These are phyloP conservation scores for Mycena galopus DNA, from an alignment of 768 basidiomycete genomes.

Conservation along the genomic window DNA sequence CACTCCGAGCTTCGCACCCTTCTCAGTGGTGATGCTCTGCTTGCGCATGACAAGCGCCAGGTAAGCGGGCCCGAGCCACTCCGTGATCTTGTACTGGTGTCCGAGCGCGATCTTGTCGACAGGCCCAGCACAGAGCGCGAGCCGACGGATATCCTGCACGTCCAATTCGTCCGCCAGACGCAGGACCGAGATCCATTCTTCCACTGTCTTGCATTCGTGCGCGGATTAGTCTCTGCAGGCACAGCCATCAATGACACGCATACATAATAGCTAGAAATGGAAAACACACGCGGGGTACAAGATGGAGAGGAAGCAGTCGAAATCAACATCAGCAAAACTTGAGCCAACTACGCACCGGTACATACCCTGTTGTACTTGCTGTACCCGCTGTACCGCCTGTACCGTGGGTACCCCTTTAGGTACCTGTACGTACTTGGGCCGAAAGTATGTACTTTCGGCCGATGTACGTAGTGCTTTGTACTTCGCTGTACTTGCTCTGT, in stretches of 20 bases:
- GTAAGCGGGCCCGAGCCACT: conserved; percentile 53
- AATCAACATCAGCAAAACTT: too few relatives aligned
- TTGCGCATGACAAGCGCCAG: conserved; percentile 46
- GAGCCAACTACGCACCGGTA: too few relatives aligned
- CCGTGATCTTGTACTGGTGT: conserved; percentile 40
- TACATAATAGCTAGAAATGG: background rate
- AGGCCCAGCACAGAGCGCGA: conserved; percentile 41
- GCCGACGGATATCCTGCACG: conserved; percentile 45
- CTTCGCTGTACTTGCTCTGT: too few relatives aligned
- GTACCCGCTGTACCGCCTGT: too few relatives aligned
- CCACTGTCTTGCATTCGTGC: conserved; percentile 47
- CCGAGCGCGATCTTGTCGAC: conserved; percentile 51
- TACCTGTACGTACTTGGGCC: too few relatives aligned
- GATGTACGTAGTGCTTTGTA: too few relatives aligned
- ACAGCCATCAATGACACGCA: background rate
- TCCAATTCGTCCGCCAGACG: conserved; percentile 46
- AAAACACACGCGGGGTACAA: conserved; percentile 47
- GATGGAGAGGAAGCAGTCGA: conserved; percentile 48
- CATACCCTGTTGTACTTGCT: too few relatives aligned
- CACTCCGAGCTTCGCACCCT: conserved; percentile 47
- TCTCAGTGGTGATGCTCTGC: conserved; percentile 42
- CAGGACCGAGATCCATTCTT: conserved; percentile 55
- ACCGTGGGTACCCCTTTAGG: too few relatives aligned
- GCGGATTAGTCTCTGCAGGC: conserved; percentile 42
- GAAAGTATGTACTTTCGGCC: too few relatives aligned